Evolutionary conservation across 2,329 filamentous ascomycete genomes (phyloP), one percentile per base, ranked within the genome.

Genomic region (Phialophora tarda): DNA sequence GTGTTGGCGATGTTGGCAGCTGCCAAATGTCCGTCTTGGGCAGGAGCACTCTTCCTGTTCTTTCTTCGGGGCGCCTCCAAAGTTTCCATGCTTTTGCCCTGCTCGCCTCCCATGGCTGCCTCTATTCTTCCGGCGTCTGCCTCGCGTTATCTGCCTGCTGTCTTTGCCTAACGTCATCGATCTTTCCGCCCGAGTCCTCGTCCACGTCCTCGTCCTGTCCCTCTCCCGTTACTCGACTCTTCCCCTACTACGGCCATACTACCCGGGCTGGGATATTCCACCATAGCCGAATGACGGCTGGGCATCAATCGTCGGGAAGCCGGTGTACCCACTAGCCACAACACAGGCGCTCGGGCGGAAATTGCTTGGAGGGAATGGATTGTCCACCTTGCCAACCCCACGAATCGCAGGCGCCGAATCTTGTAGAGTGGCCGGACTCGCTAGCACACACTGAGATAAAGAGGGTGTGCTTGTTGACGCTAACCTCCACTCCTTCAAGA

Each of bases 401-500:
- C 66, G 66, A 68, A 68, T 68, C 32, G 59, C 63, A 56, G 32
- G 17, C 59, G 47, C 51, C 48, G 61, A 53, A 62, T 62, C 55
- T 28, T 59, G 54, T 34, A 53, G 58, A 64, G 61, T 58, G 53
- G 26, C 48, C 59, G 57, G 56, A 59, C 47, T 65, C 53, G 54
- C 62, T 67, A 56, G 61, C 34, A 61, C 48, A 14, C 11, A 63
- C 59, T 59, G 50, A 59, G 34, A 48, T 30, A 63, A 67, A n/a
- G 61, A 55, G 34, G 48, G 24, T 59, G 56, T 55, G 38, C 38
- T 67, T 56, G n/a, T 56, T 38, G 38, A 34, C 54, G 44, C 54
- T 56, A 54, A 28, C 38, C 34, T 48, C 55, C 23, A 21, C 48
- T 61, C 30, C 47, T 38, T 28, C 26, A 57, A 17, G 44, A 26